Percentiles rank a stretch among this genome's conserved stretches.
phyloP scores from a whole-genome alignment of 2,329 filamentous ascomycete species.

The Microcyclospora tardicrescens region DNA sequence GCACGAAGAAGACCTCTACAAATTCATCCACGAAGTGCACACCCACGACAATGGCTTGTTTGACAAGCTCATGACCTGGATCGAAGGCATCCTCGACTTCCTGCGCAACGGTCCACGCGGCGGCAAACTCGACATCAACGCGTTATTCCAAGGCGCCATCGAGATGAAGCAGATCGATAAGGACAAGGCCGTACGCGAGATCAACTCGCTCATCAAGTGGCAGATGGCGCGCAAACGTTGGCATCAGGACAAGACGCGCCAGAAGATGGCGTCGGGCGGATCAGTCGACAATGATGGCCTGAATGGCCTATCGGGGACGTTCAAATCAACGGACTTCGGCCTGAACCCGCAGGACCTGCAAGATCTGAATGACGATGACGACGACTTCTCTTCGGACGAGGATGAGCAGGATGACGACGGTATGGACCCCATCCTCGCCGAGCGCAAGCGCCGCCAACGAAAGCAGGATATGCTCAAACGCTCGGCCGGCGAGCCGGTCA shows the following conservation, averaged over 20 bases:
- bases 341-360: conserved; percentile 75
- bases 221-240: conserved; percentile 93
- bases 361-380: conserved; percentile 63
- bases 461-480: conserved; percentile 58
- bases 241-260: conserved; percentile 93
- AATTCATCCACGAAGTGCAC: conserved; percentile 96
- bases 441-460: conserved; percentile 63
- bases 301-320: conserved; percentile 42
- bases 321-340: conserved; percentile 78
- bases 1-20: conserved; percentile 96
- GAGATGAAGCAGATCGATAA: conserved; percentile 56
- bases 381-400: conserved; percentile 51
- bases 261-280: conserved; percentile 93
- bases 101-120: conserved; percentile 65
- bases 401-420: conserved; percentile 60
- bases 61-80: conserved; percentile 91
- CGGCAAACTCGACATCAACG: conserved; percentile 87
- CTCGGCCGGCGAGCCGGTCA: conserved; percentile 25
- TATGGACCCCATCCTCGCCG: conserved; percentile 76
- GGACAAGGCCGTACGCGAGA: conserved; percentile 60
- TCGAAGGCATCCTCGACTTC: conserved; percentile 90
- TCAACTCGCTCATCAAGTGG: conserved; percentile 79
- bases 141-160: conserved; percentile 70
- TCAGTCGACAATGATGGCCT: conserved; percentile 33
- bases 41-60: conserved; percentile 94